Percentiles rank a stretch among this genome's conserved stretches.
phyloP scores from a whole-genome alignment of 148 eudicot species.

The Chenopodium quinoa region DNA sequence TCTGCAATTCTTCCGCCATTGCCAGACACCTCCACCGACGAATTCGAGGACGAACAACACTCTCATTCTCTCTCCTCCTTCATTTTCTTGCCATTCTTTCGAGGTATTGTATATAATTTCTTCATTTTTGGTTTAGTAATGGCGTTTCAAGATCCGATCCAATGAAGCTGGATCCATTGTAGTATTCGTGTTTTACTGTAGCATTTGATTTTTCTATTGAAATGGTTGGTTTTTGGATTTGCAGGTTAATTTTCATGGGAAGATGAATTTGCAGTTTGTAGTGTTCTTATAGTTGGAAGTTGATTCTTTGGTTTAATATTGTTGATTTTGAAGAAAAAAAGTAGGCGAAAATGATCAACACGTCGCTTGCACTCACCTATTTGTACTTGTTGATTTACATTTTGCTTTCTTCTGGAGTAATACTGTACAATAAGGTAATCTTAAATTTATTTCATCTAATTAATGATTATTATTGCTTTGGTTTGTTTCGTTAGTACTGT shows the following conservation, averaged over 20 bases:
- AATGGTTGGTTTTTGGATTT: not conserved
- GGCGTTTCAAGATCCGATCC: conserved; percentile 12
- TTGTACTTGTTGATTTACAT: conserved; percentile 80
- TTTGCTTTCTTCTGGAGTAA: conserved; percentile 91
- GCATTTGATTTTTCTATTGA: not conserved
- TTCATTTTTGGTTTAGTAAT: not conserved
- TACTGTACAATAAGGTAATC: conserved; percentile 87
- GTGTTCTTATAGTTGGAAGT: not conserved
- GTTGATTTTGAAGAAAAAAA: not conserved
- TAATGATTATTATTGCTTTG: not conserved
- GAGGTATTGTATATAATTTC: not conserved
- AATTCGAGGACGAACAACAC: too few relatives aligned
- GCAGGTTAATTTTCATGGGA: not conserved
- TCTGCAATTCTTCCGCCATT: not conserved
- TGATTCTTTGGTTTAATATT: not conserved
- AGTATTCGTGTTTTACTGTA: not conserved
- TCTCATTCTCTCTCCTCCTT: too few relatives aligned
- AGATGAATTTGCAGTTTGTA: conserved; percentile 3
- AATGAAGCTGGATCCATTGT: not conserved
- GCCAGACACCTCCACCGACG: not conserved
- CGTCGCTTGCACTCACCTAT: conserved; percentile 68
- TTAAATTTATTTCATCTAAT: not conserved
- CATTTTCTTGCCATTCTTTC: not conserved
- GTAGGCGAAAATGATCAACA: conserved; percentile 51
- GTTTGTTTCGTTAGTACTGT: not conserved